A percentile compares a stretch with the other conserved stretches of the same genome.
These are phyloP conservation scores for Aureobasidium sp. DNA, from an alignment of 2,329 filamentous ascomycete species.

Conservation along the genomic window DNA sequence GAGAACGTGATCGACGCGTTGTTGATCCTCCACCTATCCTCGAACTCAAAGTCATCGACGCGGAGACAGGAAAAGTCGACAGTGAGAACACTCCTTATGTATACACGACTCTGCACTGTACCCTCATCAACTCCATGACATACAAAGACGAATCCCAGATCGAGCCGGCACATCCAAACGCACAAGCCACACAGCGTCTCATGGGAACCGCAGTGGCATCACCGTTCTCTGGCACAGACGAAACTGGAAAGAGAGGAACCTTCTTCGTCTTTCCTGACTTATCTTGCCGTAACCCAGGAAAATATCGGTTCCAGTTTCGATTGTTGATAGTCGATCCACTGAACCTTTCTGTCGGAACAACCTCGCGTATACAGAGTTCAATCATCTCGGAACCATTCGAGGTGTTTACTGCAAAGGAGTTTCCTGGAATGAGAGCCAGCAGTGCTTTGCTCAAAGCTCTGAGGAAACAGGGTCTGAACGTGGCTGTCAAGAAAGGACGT, in stretches of 20 bases:
- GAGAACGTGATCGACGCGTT: constrained; percentile 71
- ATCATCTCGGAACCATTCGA: constrained; percentile 64
- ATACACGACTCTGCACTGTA: constrained; percentile 57
- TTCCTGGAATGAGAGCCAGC: constrained; percentile 75
- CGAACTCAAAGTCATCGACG: constrained; percentile 58
- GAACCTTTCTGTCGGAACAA: constrained; percentile 47
- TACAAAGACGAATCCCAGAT: constrained; percentile 59
- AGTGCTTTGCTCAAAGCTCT: constrained; percentile 66
- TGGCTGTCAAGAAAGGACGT: constrained; percentile 81
- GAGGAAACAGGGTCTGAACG: constrained; percentile 73
- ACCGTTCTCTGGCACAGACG: constrained; percentile 69
- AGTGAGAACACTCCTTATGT: constrained; percentile 57
- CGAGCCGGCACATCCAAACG: constrained; percentile 42
- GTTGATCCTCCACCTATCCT: constrained; percentile 81
- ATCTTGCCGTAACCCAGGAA: constrained; percentile 68
- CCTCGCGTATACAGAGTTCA: constrained; percentile 43
- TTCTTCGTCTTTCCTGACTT: constrained; percentile 84
- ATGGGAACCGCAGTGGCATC: constrained; percentile 76
- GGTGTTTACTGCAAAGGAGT: constrained; percentile 79
- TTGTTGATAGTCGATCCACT: constrained; percentile 64
- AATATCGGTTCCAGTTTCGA: constrained; percentile 68
- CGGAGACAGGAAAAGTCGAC: constrained; percentile 41
- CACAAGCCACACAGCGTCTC: constrained; percentile 61
- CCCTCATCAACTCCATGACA: constrained; percentile 64
- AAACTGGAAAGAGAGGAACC: constrained; percentile 64